Base-by-base conservation (phyloP, 805 yeast genomes). In the Barnettozyma populi region DNA sequence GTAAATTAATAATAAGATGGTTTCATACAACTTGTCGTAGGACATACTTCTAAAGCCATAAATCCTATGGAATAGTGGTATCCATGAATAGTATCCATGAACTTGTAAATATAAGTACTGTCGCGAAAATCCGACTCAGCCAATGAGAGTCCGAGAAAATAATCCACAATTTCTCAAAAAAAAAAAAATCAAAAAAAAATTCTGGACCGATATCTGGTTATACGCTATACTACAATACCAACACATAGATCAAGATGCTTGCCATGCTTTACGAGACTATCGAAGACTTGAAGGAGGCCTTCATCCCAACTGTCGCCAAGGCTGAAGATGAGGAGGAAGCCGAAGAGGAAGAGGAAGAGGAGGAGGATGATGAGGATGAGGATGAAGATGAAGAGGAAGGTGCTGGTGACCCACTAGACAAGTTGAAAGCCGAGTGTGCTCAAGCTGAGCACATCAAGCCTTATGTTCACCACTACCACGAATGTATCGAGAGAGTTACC, bases 401-500 rank as follows among this genome's bases (percentile, higher is more conserved):
- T 62, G 75, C 69, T 36, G 78, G 64, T 41, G 94, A 86, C 65
- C 86, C 75, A 63, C 70, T 79, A 50, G 94, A 85, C 40, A 73
- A 70, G 31, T 67, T 84, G 55, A 78, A 74, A 62, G 84, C 70
- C 57, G 89, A 84, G 64, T 89, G 96, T 70, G 69, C 79, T 44
- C 75, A 80, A 54, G 75, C 85, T 44, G 75, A 74, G 49, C 78
- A 79, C 45, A 86, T 95, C 71, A 75, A 82, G 59, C 81, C 81
- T 56, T 77, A 77, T 67, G 79, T 80, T 61, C 97, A 90, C 72
- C 97, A 90, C 72, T 90, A 84, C 72, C 82, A 86, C 54, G 97
- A 90, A 72, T 92, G 99, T 79, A 82, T 82, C 51, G 97, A 87
- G 73, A 89, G 97, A 76, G 98, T 92, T 56, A 82, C 94, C 56